Percentiles rank a stretch among this genome's conserved stretches.
Conservation (phyloP, 352 stramenopile species). For the Globisporangium cederbergense region DNA sequence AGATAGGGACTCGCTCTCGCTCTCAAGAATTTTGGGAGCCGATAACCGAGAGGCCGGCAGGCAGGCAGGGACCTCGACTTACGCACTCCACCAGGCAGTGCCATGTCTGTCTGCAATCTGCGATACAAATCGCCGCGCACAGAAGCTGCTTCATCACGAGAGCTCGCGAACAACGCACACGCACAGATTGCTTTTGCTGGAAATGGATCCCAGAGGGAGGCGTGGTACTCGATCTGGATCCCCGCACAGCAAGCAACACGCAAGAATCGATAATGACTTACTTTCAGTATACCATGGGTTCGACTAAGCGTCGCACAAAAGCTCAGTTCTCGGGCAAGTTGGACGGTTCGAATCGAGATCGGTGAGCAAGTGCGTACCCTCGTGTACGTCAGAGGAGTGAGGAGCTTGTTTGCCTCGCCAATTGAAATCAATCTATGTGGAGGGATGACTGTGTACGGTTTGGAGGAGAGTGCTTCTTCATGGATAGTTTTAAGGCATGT, state of each 20-base stretch:
- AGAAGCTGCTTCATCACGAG: neutral
- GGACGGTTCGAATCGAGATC: constrained; percentile 1
- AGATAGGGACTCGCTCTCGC: neutral
- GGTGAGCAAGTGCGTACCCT: neutral
- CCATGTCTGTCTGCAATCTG: constrained; percentile 2
- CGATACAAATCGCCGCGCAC: neutral
- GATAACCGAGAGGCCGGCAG: neutral
- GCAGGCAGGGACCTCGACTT: neutral
- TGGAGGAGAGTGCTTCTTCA: neutral
- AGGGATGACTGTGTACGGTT: neutral
- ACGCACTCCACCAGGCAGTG: neutral
- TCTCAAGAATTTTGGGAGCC: neutral
- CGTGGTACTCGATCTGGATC: neutral
- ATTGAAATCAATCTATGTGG: neutral
- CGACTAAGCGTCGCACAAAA: constrained; percentile 1
- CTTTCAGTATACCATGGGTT: neutral
- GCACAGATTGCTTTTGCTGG: neutral
- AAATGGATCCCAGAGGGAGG: neutral
- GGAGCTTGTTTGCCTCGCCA: neutral
- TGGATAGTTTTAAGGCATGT: no score
- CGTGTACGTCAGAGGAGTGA: constrained; percentile 1
- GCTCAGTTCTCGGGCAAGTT: neutral
- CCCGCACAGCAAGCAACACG: neutral
- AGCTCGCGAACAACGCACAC: no score
- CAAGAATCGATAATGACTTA: neutral